These are phyloP conservation scores for Irpex sp. DNA, from an alignment of 1,284 basidiomycete genomes.

Conservation along the genomic window DNA sequence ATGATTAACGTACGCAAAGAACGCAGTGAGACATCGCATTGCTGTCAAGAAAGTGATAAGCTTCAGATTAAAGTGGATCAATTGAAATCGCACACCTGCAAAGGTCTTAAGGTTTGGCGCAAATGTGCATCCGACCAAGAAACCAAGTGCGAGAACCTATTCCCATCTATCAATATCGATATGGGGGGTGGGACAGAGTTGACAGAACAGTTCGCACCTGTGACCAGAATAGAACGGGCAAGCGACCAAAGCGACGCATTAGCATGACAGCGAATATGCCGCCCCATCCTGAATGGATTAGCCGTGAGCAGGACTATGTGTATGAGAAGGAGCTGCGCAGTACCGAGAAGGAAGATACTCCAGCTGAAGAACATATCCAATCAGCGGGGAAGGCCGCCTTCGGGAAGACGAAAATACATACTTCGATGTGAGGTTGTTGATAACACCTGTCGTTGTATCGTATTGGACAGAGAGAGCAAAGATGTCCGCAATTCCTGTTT, in stretches of 20 bases:
- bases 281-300: conserved; percentile 45
- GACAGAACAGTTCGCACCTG: conserved; percentile 34
- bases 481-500: conserved; percentile 51
- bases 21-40: conserved; percentile 67
- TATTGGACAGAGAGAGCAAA: conserved; percentile 58
- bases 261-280: conserved; percentile 59
- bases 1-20: conserved; percentile 53
- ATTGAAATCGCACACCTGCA: conserved; percentile 34
- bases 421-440: conserved; percentile 67
- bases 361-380: conserved; percentile 38
- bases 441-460: conserved; percentile 52
- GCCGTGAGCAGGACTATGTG: not conserved
- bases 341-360: conserved; percentile 66
- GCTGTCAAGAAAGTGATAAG: conserved; percentile 30
- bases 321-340: conserved; percentile 8
- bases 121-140: conserved; percentile 50
- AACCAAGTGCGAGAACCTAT: conserved; percentile 45
- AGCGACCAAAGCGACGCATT: conserved; percentile 53
- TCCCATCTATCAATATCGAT: not conserved
- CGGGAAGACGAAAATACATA: conserved; percentile 4
- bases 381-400: not conserved
- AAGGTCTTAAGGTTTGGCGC: conserved; percentile 51
- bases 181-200: not conserved
- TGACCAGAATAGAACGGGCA: conserved; percentile 63
- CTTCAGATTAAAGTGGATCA: not conserved